A percentile compares a stretch with the other conserved stretches of the same genome.
These are phyloP conservation scores for Magnolia changhungtana DNA, from an alignment of 164 flowering plant species.

Conservation along the genomic window DNA sequence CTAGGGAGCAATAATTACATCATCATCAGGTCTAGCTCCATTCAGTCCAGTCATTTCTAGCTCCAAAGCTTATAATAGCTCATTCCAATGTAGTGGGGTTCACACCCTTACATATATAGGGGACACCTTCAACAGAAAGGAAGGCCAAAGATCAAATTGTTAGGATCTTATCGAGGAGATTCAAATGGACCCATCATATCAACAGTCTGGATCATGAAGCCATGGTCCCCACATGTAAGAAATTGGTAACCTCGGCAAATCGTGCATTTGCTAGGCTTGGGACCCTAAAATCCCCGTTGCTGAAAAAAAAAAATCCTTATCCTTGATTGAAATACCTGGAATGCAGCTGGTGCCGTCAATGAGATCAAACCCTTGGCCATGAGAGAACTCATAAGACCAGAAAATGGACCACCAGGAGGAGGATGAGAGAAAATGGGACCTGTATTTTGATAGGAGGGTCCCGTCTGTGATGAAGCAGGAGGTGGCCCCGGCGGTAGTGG, in stretches of 20 bases:
- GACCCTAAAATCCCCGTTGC: not conserved
- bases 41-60: not conserved
- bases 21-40: not conserved
- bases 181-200: not conserved
- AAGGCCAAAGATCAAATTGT: not conserved
- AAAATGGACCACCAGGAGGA: slow-evolving; percentile 40
- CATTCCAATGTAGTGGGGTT: not conserved
- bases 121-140: not conserved
- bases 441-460: slow-evolving; percentile 36
- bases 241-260: too few relatives aligned
- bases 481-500: slow-evolving; percentile 64
- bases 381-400: slow-evolving; percentile 70
- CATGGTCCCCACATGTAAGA: not conserved
- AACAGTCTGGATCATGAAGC: not conserved
- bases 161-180: not conserved
- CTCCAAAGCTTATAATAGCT: not conserved
- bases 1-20: not conserved
- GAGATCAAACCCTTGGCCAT: slow-evolving; percentile 89
- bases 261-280: not conserved
- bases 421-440: slow-evolving; percentile 34
- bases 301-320: not conserved
- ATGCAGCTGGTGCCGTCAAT: slow-evolving; percentile 41
- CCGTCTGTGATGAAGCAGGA: slow-evolving; percentile 36
- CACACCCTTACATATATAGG: not conserved
- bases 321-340: slow-evolving; percentile 46